These are phyloP conservation scores for Pulchroboletus neoregius DNA, from an alignment of 1,284 basidiomycete species.

Conservation along the genomic window DNA sequence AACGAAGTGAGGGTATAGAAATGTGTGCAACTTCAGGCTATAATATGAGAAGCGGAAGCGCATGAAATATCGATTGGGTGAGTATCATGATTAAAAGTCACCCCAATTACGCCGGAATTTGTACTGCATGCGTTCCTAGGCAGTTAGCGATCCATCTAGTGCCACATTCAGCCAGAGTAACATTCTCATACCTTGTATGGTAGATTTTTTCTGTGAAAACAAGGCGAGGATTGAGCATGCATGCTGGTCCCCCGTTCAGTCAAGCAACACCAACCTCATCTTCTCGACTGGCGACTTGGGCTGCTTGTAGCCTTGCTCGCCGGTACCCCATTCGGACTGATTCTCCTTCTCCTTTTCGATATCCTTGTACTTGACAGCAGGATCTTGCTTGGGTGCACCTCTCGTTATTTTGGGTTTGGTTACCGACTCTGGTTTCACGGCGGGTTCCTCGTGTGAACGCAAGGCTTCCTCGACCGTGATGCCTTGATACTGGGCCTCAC, in stretches of 20 bases:
- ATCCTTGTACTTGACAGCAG: slow-evolving; percentile 53
- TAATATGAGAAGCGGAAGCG: slow-evolving; percentile 3
- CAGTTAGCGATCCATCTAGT: slow-evolving; percentile 40
- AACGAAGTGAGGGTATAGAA: slow-evolving; percentile 25
- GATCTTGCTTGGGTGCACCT: slow-evolving; percentile 58
- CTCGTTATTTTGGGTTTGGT: slow-evolving; percentile 53
- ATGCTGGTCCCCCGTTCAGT: background rate
- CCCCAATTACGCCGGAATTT: slow-evolving; percentile 84
- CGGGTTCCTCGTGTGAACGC: slow-evolving; percentile 40
- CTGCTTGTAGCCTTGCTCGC: slow-evolving; percentile 70
- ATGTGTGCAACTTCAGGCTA: slow-evolving; percentile 21
- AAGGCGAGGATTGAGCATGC: slow-evolving; percentile 2
- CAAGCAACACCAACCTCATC: slow-evolving; percentile 49
- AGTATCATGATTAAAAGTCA: slow-evolving; percentile 55
- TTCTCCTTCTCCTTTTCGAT: slow-evolving; percentile 47
- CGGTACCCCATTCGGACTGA: slow-evolving; percentile 68
- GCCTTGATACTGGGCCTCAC: slow-evolving; percentile 79
- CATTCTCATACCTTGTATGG: slow-evolving; percentile 73
- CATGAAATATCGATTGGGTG: slow-evolving; percentile 13
- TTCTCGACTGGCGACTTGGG: slow-evolving; percentile 66
- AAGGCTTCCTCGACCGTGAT: slow-evolving; percentile 69
- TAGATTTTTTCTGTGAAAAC: slow-evolving; percentile 56
- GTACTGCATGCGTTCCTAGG: slow-evolving; percentile 68
- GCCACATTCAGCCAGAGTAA: background rate
- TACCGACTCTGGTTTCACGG: slow-evolving; percentile 14